Conservation (phyloP, 306 rosid genomes). For the Myrica gale region DNA sequence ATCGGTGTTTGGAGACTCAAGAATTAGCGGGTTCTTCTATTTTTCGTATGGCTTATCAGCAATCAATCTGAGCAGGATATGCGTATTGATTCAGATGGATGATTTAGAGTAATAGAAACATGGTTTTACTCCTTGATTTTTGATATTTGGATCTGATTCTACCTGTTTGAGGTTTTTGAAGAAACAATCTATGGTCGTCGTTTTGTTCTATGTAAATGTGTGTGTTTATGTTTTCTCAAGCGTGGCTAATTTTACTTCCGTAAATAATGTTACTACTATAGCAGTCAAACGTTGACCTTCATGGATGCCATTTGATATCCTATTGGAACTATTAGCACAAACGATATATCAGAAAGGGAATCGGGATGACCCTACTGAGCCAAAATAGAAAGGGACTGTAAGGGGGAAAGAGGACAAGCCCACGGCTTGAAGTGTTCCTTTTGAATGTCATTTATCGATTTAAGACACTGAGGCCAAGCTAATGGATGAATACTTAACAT, state of each 20-base stretch:
- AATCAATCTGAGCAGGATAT: background rate
- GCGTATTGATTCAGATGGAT: background rate
- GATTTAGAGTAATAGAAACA: background rate
- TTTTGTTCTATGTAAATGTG: background rate
- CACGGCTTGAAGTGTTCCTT: background rate
- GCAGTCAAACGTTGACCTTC: background rate
- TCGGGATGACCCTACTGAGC: background rate
- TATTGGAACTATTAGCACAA: background rate
- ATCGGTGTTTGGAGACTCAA: background rate
- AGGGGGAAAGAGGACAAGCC: background rate
- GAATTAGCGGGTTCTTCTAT: background rate
- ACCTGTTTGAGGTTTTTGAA: background rate
- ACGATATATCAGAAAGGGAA: background rate
- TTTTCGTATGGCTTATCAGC: background rate
- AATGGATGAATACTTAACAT: slow-evolving; percentile 1
- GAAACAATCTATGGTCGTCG: background rate
- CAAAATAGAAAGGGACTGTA: background rate
- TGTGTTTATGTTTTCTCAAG: background rate
- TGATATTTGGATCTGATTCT: background rate
- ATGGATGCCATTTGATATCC: background rate
- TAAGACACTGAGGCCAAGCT: background rate
- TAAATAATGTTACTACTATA: background rate
- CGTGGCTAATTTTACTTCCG: too few species aligned
- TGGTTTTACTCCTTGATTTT: background rate
- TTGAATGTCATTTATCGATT: background rate